These are phyloP conservation scores for Blastobotrys petasosporus DNA, from an alignment of 1,139 yeast genomes.

Conservation along the genomic window DNA sequence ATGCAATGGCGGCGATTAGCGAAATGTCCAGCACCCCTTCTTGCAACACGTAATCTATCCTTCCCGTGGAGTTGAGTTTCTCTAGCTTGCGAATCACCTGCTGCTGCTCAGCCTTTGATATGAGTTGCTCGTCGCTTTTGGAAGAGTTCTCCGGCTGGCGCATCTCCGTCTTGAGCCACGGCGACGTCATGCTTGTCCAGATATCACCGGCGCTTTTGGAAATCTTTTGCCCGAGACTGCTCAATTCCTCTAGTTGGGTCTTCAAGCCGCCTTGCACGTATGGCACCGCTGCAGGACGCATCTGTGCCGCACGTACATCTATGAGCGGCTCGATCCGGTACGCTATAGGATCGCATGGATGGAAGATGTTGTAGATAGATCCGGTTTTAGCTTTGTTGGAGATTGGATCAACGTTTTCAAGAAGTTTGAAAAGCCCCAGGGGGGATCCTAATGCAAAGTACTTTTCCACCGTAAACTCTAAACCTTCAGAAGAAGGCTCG, in stretches of 20 bases:
- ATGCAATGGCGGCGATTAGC: slow-evolving; percentile 70
- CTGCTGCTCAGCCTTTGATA: slow-evolving; percentile 16
- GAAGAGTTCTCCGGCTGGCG: slow-evolving; percentile 2
- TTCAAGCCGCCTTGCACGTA: slow-evolving; percentile 46
- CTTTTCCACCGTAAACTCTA: slow-evolving; percentile 65
- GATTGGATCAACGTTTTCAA: slow-evolving; percentile 6
- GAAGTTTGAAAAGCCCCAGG: slow-evolving; percentile 65
- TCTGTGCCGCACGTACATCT: slow-evolving; percentile 45
- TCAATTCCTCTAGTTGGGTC: slow-evolving; percentile 39
- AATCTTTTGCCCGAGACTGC: slow-evolving; percentile 40
- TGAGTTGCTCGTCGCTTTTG: slow-evolving; percentile 8
- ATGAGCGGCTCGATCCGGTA: slow-evolving; percentile 81
- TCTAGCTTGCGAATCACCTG: slow-evolving; percentile 25
- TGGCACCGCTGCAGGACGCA: slow-evolving; percentile 57
- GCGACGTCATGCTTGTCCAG: slow-evolving; percentile 28
- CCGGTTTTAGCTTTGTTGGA: slow-evolving; percentile 36
- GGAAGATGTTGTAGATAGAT: slow-evolving; percentile 70
- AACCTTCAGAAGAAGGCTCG: slow-evolving; percentile 31
- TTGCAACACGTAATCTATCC: slow-evolving; percentile 76
- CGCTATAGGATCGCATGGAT: slow-evolving; percentile 86
- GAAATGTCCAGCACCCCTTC: slow-evolving; percentile 79
- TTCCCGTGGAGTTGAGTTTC: slow-evolving; percentile 53
- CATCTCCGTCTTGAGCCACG: slow-evolving; percentile 12
- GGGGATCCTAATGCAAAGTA: slow-evolving; percentile 84
- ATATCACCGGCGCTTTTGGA: slow-evolving; percentile 43